Evolutionary conservation across 1,284 basidiomycete species (phyloP).

Genomic region (Naganishia sp.): DNA sequence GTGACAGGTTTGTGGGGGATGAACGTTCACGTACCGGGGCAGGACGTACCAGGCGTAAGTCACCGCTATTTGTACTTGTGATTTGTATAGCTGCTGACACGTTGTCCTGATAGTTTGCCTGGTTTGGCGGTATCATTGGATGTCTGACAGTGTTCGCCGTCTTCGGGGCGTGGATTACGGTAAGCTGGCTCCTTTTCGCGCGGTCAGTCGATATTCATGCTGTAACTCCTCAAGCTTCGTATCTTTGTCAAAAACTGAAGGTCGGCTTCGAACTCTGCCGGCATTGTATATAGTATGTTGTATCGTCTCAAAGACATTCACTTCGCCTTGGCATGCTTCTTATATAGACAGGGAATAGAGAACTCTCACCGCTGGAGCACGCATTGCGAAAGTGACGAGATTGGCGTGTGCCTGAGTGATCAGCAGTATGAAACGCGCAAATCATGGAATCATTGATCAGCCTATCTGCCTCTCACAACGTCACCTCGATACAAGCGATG

Average conservation of each 20-base stretch:
- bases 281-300: too few species aligned
- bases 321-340: too few species aligned
- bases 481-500: too few species aligned
- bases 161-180: constrained; percentile 77
- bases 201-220: not conserved
- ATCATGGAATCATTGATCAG: too few species aligned
- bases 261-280: too few species aligned
- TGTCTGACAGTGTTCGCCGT: constrained; percentile 73
- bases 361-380: too few species aligned
- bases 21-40: constrained; percentile 77
- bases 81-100: constrained; percentile 34
- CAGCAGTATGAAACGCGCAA: too few species aligned
- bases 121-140: constrained; percentile 85
- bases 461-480: too few species aligned
- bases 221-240: constrained; percentile 1
- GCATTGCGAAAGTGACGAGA: too few species aligned
- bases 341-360: too few species aligned
- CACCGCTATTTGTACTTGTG: constrained; percentile 34
- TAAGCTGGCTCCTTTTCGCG: constrained; percentile 24
- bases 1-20: constrained; percentile 69
- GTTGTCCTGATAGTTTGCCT: constrained; percentile 57
- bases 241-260: constrained; percentile 24
- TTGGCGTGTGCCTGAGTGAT: too few species aligned
- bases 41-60: constrained; percentile 61
- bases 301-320: too few species aligned